Evolutionary conservation across 768 basidiomycete genomes (phyloP), one percentile per base, ranked within the genome.

Genomic region (Daedalea quercina): DNA sequence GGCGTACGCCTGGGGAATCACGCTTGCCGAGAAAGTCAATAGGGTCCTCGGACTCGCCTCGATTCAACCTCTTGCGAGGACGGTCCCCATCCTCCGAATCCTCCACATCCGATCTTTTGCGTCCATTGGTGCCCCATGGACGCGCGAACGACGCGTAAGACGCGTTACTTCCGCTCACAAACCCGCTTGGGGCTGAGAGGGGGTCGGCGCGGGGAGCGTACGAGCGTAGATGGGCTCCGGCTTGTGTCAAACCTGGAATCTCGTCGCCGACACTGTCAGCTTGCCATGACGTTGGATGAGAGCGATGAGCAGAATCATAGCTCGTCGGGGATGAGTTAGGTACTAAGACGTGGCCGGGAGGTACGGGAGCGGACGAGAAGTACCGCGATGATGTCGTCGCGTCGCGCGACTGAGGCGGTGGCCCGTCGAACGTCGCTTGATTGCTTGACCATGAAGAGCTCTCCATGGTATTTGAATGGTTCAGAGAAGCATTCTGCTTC

Each of bases 391-490:
- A 63, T 35, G 80, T 68, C n/a, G 84, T 85, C 42, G 78, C 86
- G 73, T 90, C 88, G 61, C 87, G 79, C 54, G 86, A 87, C 72
- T 90, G 88, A 34, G 77, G 44, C 8, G 84, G 84, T 54, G 76
- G 81, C 13, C 59, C 54, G 34, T 42, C 56, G 40, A 62, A 61
- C 51, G 63, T 44, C 37, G 59, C 58, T 28, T 49, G 46, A 11
- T 56, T 50, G 37, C 22, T 45, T 11, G 56, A 15, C 56, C 52
- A 60, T 7, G 63, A 61, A 35, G 65, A 47, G 25, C 53, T 33
- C 13, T 65, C 52, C 11, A 66, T 59, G 15, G 66, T 55, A 3
- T 61, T 44, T 23, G 63, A 50, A 12, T 54, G 51, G 9, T 51
- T 43, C 9, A 57, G 46, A 20, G 60, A 61, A 26, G 47, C 34